Conservation (phyloP, 495 filamentous ascomycete species). For the Neurospora sp. region DNA sequence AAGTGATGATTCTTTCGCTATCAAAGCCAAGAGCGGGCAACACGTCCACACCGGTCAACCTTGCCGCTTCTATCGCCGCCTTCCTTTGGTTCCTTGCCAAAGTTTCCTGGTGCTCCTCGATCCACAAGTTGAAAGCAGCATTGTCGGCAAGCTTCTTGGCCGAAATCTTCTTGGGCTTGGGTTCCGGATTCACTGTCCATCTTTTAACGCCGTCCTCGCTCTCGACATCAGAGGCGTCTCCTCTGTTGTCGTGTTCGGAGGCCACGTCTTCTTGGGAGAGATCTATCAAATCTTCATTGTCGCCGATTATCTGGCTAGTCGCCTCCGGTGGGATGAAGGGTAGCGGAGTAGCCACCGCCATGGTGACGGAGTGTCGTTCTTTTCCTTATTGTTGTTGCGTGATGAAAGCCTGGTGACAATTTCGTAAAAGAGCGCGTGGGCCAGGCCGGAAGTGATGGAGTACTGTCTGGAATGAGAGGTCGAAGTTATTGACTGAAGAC, state of each 20-base stretch:
- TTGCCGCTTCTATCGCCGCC: constrained; percentile 11
- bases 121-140: constrained; percentile 40
- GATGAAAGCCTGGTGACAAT: neutral
- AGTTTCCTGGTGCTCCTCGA: constrained; percentile 22
- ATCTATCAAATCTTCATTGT: neutral
- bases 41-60: constrained; percentile 7
- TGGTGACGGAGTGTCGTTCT: neutral
- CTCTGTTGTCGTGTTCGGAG: constrained; percentile 9
- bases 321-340: neutral
- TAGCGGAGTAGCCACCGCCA: neutral
- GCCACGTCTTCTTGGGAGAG: neutral
- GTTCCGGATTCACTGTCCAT: constrained; percentile 11
- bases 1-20: constrained; percentile 48
- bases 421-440: neutral
- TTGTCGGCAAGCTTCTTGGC: constrained; percentile 41
- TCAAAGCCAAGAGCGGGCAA: constrained; percentile 20
- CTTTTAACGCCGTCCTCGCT: constrained; percentile 21
- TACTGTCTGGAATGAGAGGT: neutral
- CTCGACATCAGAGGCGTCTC: constrained; percentile 3
- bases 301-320: neutral
- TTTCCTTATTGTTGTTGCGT: neutral
- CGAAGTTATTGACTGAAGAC: neutral
- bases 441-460: neutral
- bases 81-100: constrained; percentile 5
- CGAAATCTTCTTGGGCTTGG: constrained; percentile 28